Base-by-base conservation (phyloP, 2,329 filamentous ascomycete genomes). In the Alternaria triticimaculans region DNA sequence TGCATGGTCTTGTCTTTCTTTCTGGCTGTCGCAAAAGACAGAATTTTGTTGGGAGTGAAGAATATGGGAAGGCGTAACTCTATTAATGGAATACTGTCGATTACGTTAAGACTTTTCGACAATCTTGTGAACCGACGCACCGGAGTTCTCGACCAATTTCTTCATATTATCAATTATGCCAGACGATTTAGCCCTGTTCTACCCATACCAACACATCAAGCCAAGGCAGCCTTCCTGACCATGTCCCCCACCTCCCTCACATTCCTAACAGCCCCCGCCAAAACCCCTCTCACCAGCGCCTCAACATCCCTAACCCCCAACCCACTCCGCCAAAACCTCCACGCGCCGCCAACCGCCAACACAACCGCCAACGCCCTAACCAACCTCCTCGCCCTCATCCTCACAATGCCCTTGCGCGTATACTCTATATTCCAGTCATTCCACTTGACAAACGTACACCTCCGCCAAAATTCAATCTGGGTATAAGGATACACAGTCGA, bases 401-500 rank as follows among this genome's bases (percentile, higher is more conserved):
- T 80, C 11, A 75, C 48, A 0, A 82, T 67, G 0, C 86, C 86
- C 65, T 84, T 85, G 10, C 65, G 68, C 2, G 86, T 88, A 58
- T 85, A 85, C 37, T 76, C 79, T 15, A 85, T 81, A 18, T 83
- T 80, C 86, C 86, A 88, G 64, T 88, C 81, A n/a, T 68, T 76
- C 84, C 84, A 88, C 23, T 78, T 82, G 3, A 85, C 85, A 65
- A 87, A 88, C 64, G 80, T 82, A 75, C 84, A 87, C 11, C 83
- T 76, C 20, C 83, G 74, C 55, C 77, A 81, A 70, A 86, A 87
- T 69, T 85, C 81, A 43, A 87, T 74, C 72, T 88, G 86, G 2
- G 82, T 81, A 53, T 76, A 80, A 65, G 80, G 80, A 51, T 55
- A 97, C 84, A 63, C 94, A 90, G 63, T 95, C 87, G 84, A 92